Evolutionary conservation across 1,284 basidiomycete species (phyloP).

Genomic region (Phlebopus sp.): DNA sequence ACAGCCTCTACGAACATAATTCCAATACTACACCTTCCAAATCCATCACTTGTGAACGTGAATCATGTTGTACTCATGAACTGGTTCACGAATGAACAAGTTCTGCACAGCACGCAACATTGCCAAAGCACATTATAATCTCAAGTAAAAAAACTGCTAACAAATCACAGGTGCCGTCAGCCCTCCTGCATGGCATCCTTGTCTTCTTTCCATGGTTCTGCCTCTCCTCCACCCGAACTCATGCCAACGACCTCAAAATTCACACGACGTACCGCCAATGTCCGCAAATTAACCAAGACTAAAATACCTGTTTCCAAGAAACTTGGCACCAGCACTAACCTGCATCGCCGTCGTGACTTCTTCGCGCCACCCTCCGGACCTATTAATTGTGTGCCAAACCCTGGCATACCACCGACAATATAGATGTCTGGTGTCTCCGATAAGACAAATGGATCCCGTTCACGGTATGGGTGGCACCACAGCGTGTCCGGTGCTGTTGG

Average conservation of each 20-base stretch:
- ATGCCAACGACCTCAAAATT: slow-evolving; percentile 29
- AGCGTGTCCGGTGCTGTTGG: slow-evolving; percentile 98
- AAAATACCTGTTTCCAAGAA: slow-evolving; percentile 72
- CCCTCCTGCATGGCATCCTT: slow-evolving; percentile 25
- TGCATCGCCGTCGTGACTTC: slow-evolving; percentile 46
- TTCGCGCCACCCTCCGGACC: slow-evolving; percentile 30
- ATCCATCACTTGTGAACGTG: neutral
- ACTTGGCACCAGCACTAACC: slow-evolving; percentile 81
- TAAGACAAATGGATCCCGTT: slow-evolving; percentile 88
- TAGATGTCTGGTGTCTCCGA: slow-evolving; percentile 85
- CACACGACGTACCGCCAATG: slow-evolving; percentile 44
- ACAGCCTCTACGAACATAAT: too few relatives aligned
- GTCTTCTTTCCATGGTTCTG: neutral
- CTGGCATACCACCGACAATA: slow-evolving; percentile 89
- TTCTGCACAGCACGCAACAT: neutral
- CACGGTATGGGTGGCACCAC: slow-evolving; percentile 95
- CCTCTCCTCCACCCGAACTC: slow-evolving; percentile 16
- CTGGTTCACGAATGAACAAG: neutral
- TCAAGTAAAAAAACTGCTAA: neutral
- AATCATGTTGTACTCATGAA: neutral
- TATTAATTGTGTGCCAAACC: slow-evolving; percentile 74
- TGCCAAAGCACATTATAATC: neutral
- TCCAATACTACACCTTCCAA: slow-evolving; percentile 5
- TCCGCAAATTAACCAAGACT: slow-evolving; percentile 55
- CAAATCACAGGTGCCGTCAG: slow-evolving; percentile 10